Base-by-base conservation (phyloP, 2,329 filamentous ascomycete species). In the Clarireedia paspali region DNA sequence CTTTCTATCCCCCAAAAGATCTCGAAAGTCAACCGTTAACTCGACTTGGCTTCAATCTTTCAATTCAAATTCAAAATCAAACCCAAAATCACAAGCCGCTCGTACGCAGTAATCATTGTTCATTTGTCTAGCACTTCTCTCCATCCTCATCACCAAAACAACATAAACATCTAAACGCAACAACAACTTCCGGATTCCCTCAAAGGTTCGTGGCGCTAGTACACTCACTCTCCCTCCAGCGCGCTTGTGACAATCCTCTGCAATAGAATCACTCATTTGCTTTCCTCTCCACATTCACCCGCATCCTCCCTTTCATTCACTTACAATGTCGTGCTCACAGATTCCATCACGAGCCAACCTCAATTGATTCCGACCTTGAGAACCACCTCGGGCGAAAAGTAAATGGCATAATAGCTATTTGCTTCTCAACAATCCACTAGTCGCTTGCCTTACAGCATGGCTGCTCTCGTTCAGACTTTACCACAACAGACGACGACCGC, bases 381-480 rank as follows among this genome's bases (percentile, higher is more conserved):
- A 42, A 47, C 26, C 27, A 60, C 59, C 59, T 59, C 54, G 60
- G 62, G 59, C 12, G 39, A 23, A n/a, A 42, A 27, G 44, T 62
- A 63, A 59, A 50, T 51, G 17, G 48, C 40, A 50, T 48, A 36
- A 57, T 57, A 59, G 60, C 62, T 56, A 48, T 59, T 57, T 61
- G 57, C 61, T 60, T 58, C 58, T 59, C 65, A 57, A 60, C 63
- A 63, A 53, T 49, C 47, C 50, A 20, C 50, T 55, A 40, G 45
- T 39, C 52, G 46, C 47, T 49, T 55, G 42, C 51, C 58, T 56
- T 69, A 68, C 77, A 86, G 70, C 71, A 92, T 94, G 89, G 88
- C 88, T 77, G 87, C 88, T 72, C 79, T 92, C 77, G 86, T 91
- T 68, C 89, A 92, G 75, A 83, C 86, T 60, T 88, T 88, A 70